Evolutionary conservation across 345 rosid species (phyloP), one percentile per base, ranked within the genome.

Genomic region (Lepidium aucheri): DNA sequence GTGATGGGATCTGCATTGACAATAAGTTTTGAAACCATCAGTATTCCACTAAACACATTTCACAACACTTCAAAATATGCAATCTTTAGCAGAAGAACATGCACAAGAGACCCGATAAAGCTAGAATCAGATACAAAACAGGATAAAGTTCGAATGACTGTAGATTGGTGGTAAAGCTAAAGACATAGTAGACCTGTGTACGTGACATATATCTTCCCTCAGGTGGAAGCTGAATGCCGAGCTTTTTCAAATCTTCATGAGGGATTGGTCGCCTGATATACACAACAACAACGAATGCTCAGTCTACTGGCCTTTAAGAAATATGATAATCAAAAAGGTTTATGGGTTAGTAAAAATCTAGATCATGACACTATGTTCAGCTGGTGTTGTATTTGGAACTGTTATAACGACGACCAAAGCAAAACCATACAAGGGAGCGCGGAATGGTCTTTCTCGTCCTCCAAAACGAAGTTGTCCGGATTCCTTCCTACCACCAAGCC

Each of bases 391-490:
- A 20, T 63, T 24, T 9, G 28, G 14, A 51, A 36, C 53, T 33
- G 45, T 16, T 16, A 34, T 33, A 63, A 4, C 22, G 22, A 70
- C 61, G 9, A 1, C 4, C n/a, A 39, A 64, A 44, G 32, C 17
- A 18, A 56, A 60, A 47, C 61, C 89, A 40, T 85, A 93, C 99
- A 90, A 69, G 10, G 97, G 97, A 77, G 98, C 98, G 17, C 96
- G 85, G 71, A 93, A 90, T 63, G 99, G 96, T 79, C 96, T 84
- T 73, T 93, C 99, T 72, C 97, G 85, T 62, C 99, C 96, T 47
- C 97, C 97, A 77, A 93, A 93, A 22, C 97, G 87, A 78, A 93
- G 97, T 68, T 90, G 97, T 13, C 95, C 96, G 1, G 95, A 90
- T 78, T 93, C 99, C 63, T 88, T 88, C 80, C 73, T 86, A 41